Conservation (phyloP, 2,329 filamentous ascomycete genomes). For the Onygena corvina region DNA sequence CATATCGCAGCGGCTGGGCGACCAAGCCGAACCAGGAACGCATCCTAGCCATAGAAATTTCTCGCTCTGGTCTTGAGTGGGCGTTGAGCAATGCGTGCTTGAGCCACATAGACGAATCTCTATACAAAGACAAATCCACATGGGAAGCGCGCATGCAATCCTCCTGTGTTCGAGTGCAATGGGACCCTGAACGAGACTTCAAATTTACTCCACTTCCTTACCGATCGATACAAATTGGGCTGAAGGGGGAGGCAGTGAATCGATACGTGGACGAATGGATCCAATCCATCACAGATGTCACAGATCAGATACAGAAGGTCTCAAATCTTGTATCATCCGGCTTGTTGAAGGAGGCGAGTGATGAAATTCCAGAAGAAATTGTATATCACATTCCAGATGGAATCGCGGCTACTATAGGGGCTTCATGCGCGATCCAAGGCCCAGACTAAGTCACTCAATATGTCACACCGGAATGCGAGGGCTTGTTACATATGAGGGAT, state of each 20-base stretch:
- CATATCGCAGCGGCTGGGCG: conserved; percentile 51
- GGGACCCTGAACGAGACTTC: conserved; percentile 49
- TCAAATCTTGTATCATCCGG: conserved; percentile 37
- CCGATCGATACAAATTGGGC: conserved; percentile 51
- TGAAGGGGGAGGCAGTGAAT: conserved; percentile 37
- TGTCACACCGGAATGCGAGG: not conserved
- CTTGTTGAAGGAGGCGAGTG: conserved; percentile 23
- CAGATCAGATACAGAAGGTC: conserved; percentile 40
- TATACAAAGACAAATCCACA: conserved; percentile 15
- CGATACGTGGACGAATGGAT: conserved; percentile 44
- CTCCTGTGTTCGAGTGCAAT: conserved; percentile 44
- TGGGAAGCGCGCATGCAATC: conserved; percentile 16
- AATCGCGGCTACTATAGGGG: conserved; percentile 13
- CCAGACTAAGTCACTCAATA: not conserved
- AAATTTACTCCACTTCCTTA: conserved; percentile 37
- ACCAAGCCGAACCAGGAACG: conserved; percentile 44
- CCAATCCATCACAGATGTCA: conserved; percentile 47
- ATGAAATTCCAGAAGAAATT: conserved; percentile 12
- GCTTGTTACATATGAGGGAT: not conserved
- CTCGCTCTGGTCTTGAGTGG: conserved; percentile 38
- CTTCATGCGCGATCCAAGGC: not conserved
- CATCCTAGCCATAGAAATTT: conserved; percentile 48
- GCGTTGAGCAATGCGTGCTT: conserved; percentile 30
- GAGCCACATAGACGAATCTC: conserved; percentile 9
- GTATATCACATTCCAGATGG: conserved; percentile 12